Percentiles rank a stretch among this genome's conserved stretches.
These are phyloP conservation scores for Periconia sp. DNA, from an alignment of 2,329 filamentous ascomycete species.

Conservation along the genomic window DNA sequence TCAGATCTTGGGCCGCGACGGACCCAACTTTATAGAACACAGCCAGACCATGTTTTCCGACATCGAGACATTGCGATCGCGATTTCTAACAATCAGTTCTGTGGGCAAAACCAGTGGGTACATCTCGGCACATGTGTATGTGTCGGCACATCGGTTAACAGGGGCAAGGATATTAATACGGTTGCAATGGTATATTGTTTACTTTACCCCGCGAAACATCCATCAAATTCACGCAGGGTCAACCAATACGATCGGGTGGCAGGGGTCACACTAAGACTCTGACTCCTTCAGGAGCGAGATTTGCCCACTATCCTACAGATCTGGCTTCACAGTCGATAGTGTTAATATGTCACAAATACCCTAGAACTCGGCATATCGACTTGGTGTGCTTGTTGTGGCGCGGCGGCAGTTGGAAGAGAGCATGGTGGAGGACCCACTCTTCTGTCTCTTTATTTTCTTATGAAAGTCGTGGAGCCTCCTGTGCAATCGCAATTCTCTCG, in stretches of 20 bases:
- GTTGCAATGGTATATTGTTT: not conserved
- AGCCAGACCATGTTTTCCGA: too few species aligned
- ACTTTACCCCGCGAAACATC: slow-evolving; percentile 1
- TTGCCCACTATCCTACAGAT: not conserved
- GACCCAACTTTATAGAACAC: too few species aligned
- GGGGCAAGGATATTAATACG: not conserved
- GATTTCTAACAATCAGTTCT: too few species aligned
- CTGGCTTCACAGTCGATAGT: slow-evolving; percentile 5
- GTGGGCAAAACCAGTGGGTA: slow-evolving; percentile 1
- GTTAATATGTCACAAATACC: slow-evolving; percentile 4
- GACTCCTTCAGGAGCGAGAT: not conserved
- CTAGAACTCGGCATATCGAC: slow-evolving; percentile 15
- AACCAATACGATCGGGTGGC: not conserved
- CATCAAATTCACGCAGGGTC: slow-evolving; percentile 2
- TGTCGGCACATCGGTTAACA: not conserved
- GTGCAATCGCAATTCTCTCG: slow-evolving; percentile 4
- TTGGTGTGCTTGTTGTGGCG: slow-evolving; percentile 1
- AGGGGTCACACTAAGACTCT: not conserved
- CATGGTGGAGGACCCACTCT: slow-evolving; percentile 3
- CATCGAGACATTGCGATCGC: too few species aligned
- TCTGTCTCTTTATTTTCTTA: slow-evolving; percentile 4
- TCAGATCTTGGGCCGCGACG: too few species aligned
- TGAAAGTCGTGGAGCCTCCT: slow-evolving; percentile 11
- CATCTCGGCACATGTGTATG: not conserved
- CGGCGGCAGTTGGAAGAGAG: slow-evolving; percentile 18